Evolutionary conservation across 2,329 filamentous ascomycete genomes (phyloP).

Genomic region (Pezizomycotina sp.): DNA sequence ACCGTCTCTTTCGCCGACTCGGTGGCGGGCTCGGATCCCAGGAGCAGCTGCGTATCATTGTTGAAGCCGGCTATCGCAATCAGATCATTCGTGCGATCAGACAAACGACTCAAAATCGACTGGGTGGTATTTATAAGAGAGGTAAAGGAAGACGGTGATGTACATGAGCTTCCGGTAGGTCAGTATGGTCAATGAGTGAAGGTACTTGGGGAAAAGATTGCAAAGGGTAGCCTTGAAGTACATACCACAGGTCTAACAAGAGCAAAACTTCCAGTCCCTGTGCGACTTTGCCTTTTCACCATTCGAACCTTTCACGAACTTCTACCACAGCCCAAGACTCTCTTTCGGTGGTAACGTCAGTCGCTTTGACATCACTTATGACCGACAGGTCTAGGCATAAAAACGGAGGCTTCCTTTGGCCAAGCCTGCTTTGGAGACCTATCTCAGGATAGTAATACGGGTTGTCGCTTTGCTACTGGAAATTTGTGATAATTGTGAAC

Average conservation of each 20-base stretch:
- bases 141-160: too few species aligned
- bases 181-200: too few species aligned
- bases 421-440: too few species aligned
- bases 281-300: conserved; percentile 1
- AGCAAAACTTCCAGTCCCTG: conserved; percentile 11
- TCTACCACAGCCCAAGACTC: conserved; percentile 14
- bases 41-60: conserved; percentile 1
- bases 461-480: too few species aligned
- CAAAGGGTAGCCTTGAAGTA: neutral
- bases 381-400: conserved; percentile 8
- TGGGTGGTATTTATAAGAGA: too few species aligned
- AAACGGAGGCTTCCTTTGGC: conserved; percentile 9
- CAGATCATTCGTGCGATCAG: too few species aligned
- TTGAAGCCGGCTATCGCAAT: too few species aligned
- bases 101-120: too few species aligned
- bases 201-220: too few species aligned
- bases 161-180: too few species aligned
- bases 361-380: conserved; percentile 6
- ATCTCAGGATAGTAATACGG: too few species aligned
- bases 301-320: conserved; percentile 11
- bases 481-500: too few species aligned
- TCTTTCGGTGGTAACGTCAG: conserved; percentile 5
- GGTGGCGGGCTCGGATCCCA: conserved; percentile 8
- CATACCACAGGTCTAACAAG: conserved; percentile 15
- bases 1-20: conserved; percentile 7